A percentile compares a stretch with the other conserved stretches of the same genome.
phyloP scores from a whole-genome alignment of 129 eudicot species.

The carrot (Daucus carota) region DH1_v3.0 NC_030388.2:1598501-1599000 shows the following conservation, averaged over 20 bases:
- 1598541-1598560: conserved; percentile 10
- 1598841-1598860: not conserved
- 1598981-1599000: no score
- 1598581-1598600: conserved; percentile 19
- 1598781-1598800: not conserved
- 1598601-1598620: not conserved
- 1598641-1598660: not conserved
- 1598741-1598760: conserved; percentile 28
- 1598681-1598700: conserved; percentile 20
- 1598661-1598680: conserved; percentile 20
- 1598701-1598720: conserved; percentile 37
- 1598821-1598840: not conserved
- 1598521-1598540: conserved; percentile 14
- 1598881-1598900: no score
- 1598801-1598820: not conserved
- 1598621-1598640: not conserved
- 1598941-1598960: no score
- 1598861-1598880: not conserved
- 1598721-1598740: conserved; percentile 8
- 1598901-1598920: no score
- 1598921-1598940: no score
- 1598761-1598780: conserved; percentile 2
- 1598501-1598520: not conserved
- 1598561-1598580: conserved; percentile 8
- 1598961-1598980: no score